Evolutionary conservation across 1,139 yeast species (phyloP).

Genomic region (Meyerozyma athensensis): DNA sequence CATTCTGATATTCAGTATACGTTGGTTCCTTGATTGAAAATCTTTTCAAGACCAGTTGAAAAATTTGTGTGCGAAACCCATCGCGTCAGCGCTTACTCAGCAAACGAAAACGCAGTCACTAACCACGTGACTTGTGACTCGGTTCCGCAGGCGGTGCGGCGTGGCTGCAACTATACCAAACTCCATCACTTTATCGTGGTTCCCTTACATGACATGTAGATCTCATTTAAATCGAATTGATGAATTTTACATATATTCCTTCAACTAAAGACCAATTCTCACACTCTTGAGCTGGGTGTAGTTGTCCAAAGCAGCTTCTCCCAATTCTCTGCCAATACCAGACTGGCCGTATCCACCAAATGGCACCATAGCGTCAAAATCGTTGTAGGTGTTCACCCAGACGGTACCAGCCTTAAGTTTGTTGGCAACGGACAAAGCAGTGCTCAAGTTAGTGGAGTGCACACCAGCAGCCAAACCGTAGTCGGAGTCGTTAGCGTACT

Average conservation of each 20-base stretch:
- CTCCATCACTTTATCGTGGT: too few relatives aligned
- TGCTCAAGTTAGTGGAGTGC: constrained; percentile 46
- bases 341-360: constrained; percentile 86
- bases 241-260: not conserved
- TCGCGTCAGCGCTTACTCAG: not conserved
- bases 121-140: not conserved
- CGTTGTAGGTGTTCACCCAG: constrained; percentile 84
- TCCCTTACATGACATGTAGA: too few relatives aligned
- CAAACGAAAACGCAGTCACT: constrained; percentile 1
- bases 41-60: constrained; percentile 3
- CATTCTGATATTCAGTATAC: constrained; percentile 3
- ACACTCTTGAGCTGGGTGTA: constrained; percentile 82
- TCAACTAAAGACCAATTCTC: constrained; percentile 36
- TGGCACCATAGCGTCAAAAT: constrained; percentile 75
- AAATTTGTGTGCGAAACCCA: constrained; percentile 4
- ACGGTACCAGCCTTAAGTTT: constrained; percentile 75
- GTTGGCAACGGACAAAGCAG: constrained; percentile 52
- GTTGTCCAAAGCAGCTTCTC: constrained; percentile 76
- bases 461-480: constrained; percentile 87
- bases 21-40: constrained; percentile 3
- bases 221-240: too few relatives aligned
- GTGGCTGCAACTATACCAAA: not conserved
- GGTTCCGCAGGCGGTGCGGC: not conserved
- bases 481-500: constrained; percentile 65
- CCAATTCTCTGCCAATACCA: constrained; percentile 93